Conservation (phyloP, 805 yeast genomes). For the Nakazawaea pomicola region DNA sequence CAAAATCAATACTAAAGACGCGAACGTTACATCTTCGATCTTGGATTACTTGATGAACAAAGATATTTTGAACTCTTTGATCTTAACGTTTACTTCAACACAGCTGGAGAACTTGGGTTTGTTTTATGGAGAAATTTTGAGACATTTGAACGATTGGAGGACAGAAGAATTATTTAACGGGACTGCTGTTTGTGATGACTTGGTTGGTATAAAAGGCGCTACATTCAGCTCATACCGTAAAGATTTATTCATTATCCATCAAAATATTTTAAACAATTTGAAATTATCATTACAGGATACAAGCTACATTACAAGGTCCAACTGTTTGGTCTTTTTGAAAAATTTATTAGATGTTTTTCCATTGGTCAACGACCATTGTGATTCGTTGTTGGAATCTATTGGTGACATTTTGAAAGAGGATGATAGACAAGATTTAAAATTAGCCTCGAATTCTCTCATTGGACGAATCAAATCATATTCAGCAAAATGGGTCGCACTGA, state of each 20-base stretch:
- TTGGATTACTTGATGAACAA: conserved; percentile 43
- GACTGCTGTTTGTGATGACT: conserved; percentile 21
- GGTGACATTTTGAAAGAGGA: conserved; percentile 48
- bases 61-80: conserved; percentile 46
- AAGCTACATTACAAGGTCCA: conserved; percentile 76
- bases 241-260: conserved; percentile 51
- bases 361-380: conserved; percentile 60
- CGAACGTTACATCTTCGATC: conserved; percentile 34
- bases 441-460: conserved; percentile 68
- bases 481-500: conserved; percentile 42
- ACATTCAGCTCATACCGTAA: conserved; percentile 10
- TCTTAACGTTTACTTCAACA: conserved; percentile 64
- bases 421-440: conserved; percentile 70
- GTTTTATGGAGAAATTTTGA: conserved; percentile 56
- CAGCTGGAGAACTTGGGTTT: conserved; percentile 84
- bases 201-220: conserved; percentile 16
- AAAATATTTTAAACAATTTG: conserved; percentile 38
- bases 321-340: conserved; percentile 73
- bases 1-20: conserved; percentile 24
- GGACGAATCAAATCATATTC: conserved; percentile 59
- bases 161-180: conserved; percentile 25
- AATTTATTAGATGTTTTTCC: conserved; percentile 64
- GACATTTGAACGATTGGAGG: conserved; percentile 40
- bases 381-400: conserved; percentile 40
- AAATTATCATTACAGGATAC: conserved; percentile 36